Evolutionary conservation across 306 rosid genomes (phyloP), one percentile per base, ranked within the genome.

Genomic region (Macrotyloma uniflorum): DNA sequence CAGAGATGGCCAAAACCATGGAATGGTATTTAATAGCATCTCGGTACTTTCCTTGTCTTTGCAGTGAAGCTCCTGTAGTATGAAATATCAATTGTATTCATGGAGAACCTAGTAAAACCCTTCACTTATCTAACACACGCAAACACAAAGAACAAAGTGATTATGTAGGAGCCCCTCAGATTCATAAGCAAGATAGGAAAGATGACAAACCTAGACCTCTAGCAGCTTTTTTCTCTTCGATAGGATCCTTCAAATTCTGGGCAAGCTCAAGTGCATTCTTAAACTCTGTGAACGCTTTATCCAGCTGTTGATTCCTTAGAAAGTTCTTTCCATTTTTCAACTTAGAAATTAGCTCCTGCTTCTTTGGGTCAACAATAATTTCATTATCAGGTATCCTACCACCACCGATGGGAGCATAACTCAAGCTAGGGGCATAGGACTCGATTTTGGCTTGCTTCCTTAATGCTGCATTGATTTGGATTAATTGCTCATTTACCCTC

Each of bases 401-500:
- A 70, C 90, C 89, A 63, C 90, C 90, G 67, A 87, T 70, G 35
- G 99, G 98, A 57, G 98, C 97, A 85, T 91, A 93, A 79, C 99
- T 95, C 86, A 95, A 88, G 85, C 36, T 77, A 23, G 99, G 99
- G 45, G 99, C 99, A 70, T 95, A 95, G 15, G 99, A 93, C 84
- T 95, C 98, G 43, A 95, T 93, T 84, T 93, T 95, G 11, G 99
- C 98, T 85, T 95, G 99, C 85, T 92, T 93, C 87, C 94, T 88
- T 49, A 91, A 84, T 54, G 99, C 97, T 33, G 89, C 75, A 45
- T 93, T 95, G 76, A 95, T 95, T 75, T 93, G 99, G 65, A 97
- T 92, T 47, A 93, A 83, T 83, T 95, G 99, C 77, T 95, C 99
- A 55, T 95, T 95, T 78, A 95, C 38, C 51, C 89, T 83, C 78